Evolutionary conservation across 2,329 filamentous ascomycete genomes (phyloP).

Genomic region (Aspergillus ibericus): DNA sequence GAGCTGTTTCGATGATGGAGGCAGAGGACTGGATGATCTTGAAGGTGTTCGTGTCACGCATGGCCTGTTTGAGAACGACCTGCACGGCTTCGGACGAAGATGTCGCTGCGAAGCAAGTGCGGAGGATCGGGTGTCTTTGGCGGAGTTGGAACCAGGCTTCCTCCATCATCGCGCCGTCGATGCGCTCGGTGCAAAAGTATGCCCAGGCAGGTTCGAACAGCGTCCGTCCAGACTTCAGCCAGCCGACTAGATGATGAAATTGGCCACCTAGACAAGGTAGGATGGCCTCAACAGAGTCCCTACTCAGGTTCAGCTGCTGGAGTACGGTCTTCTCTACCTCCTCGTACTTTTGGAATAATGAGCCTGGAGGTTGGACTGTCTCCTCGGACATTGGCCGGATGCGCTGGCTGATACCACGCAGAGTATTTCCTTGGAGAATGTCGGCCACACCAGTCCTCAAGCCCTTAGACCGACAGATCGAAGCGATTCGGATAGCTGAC

Average conservation of each 20-base stretch:
- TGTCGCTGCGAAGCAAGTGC: conserved; percentile 34
- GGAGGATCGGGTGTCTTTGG: conserved; percentile 33
- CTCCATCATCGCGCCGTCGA: conserved; percentile 27
- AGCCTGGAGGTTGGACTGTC: not conserved
- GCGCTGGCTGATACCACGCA: conserved; percentile 29
- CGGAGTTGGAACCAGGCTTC: conserved; percentile 32
- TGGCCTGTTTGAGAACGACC: conserved; percentile 29
- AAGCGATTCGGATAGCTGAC: conserved; percentile 32
- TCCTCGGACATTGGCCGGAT: conserved; percentile 13
- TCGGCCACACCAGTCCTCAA: conserved; percentile 32
- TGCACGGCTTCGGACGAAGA: conserved; percentile 28
- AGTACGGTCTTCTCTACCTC: conserved; percentile 15
- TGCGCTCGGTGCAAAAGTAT: conserved; percentile 24
- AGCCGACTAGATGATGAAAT: conserved; percentile 32
- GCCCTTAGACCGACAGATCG: conserved; percentile 27
- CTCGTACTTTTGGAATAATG: conserved; percentile 15
- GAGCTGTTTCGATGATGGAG: conserved; percentile 16
- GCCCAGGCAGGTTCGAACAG: conserved; percentile 34
- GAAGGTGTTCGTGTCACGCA: conserved; percentile 21
- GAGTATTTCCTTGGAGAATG: conserved; percentile 32
- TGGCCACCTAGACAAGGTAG: conserved; percentile 36
- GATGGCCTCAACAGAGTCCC: conserved; percentile 26
- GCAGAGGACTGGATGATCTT: conserved; percentile 18
- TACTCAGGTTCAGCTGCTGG: conserved; percentile 14
- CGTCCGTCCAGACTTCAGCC: conserved; percentile 34